phyloP scores from a whole-genome alignment of 352 stramenopile species.

The Pythium insidiosum region DNA sequence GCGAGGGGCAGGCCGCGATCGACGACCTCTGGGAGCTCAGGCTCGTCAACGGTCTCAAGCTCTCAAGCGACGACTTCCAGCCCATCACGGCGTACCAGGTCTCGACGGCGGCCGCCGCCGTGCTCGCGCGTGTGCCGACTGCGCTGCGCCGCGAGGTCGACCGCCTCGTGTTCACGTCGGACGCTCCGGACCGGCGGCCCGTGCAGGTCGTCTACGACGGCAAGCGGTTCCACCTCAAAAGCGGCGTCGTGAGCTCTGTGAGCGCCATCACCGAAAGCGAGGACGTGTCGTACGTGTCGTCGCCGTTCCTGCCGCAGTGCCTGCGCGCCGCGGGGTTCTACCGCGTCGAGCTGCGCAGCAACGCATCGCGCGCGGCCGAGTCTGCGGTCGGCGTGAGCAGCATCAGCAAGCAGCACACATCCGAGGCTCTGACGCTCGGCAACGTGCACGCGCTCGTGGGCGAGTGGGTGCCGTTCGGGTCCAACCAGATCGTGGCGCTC shows the following conservation, averaged over 20 bases:
- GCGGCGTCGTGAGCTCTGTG: slow-evolving; percentile 79
- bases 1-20: slow-evolving; percentile 93
- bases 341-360: slow-evolving; percentile 83
- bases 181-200: slow-evolving; percentile 31
- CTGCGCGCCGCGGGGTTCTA: slow-evolving; percentile 85
- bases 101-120: slow-evolving; percentile 80
- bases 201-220: slow-evolving; percentile 52
- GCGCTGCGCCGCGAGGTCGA: slow-evolving; percentile 66
- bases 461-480: slow-evolving; percentile 97
- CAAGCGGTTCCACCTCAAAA: slow-evolving; percentile 66
- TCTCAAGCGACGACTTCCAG: slow-evolving; percentile 91
- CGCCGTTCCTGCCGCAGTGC: slow-evolving; percentile 94
- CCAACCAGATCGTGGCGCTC: slow-evolving; percentile 96
- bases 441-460: slow-evolving; percentile 95
- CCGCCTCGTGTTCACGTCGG: slow-evolving; percentile 46
- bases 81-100: slow-evolving; percentile 96
- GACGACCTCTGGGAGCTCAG: slow-evolving; percentile 92
- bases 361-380: slow-evolving; percentile 87
- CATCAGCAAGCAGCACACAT: slow-evolving; percentile 89
- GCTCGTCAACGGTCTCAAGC: slow-evolving; percentile 91
- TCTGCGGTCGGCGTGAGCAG: slow-evolving; percentile 71
- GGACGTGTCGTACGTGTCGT: slow-evolving; percentile 97
- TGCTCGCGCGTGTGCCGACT: slow-evolving; percentile 76
- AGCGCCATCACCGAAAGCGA: slow-evolving; percentile 95
- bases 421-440: slow-evolving; percentile 92